Conservation (phyloP, 1,139 yeast species). For the Suhomyces yuchorum region DNA sequence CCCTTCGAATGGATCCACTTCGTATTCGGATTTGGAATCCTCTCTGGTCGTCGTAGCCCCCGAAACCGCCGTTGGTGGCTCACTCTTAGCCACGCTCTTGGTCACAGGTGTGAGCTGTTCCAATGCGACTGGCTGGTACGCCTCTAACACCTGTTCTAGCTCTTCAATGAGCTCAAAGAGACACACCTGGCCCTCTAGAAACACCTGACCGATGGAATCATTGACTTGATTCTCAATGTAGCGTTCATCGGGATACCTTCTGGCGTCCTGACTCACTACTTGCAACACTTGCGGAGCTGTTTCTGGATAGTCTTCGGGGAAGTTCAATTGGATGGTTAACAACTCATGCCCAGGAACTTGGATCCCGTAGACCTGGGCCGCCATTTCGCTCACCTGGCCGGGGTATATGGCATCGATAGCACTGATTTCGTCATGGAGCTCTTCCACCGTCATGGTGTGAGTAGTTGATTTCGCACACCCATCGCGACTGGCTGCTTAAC, state of each 20-base stretch:
- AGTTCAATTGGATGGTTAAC: slow-evolving; percentile 60
- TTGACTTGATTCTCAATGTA: slow-evolving; percentile 51
- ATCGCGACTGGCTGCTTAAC: background rate
- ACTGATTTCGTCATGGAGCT: slow-evolving; percentile 72
- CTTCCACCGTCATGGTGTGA: slow-evolving; percentile 45
- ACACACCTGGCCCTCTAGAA: slow-evolving; percentile 65
- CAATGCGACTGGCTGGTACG: slow-evolving; percentile 20
- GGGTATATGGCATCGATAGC: slow-evolving; percentile 93
- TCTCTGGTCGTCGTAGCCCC: background rate
- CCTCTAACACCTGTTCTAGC: slow-evolving; percentile 52
- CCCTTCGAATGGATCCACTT: slow-evolving; percentile 53
- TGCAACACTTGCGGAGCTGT: slow-evolving; percentile 59
- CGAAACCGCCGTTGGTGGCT: background rate
- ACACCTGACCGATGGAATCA: slow-evolving; percentile 37
- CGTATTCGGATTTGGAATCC: background rate
- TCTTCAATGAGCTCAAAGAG: slow-evolving; percentile 77
- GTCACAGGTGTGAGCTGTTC: slow-evolving; percentile 20
- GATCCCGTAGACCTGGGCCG: slow-evolving; percentile 50
- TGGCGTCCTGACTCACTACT: slow-evolving; percentile 39
- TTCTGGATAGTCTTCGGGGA: slow-evolving; percentile 72
- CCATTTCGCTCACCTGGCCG: slow-evolving; percentile 39
- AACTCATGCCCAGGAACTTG: slow-evolving; percentile 65
- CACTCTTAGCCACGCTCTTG: background rate
- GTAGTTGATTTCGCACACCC: background rate
- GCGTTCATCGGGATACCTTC: slow-evolving; percentile 41